Evolutionary conservation across 2,329 filamentous ascomycete species (phyloP), one percentile per base, ranked within the genome.

Genomic region (Alternaria sp.): DNA sequence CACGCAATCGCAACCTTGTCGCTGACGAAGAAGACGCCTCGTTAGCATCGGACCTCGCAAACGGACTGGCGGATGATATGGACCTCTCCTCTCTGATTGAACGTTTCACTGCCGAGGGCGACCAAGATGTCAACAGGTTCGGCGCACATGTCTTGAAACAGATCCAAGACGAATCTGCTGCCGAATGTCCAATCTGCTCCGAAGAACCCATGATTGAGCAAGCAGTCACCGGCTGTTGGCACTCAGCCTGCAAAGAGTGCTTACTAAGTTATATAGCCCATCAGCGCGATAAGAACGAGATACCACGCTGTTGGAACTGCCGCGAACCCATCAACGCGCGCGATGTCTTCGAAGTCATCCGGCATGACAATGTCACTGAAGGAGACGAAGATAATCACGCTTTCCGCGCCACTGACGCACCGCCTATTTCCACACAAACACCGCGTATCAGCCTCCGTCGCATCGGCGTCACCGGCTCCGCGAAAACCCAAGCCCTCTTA

Each of bases 201-300:
- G 95, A 98, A 78, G 96, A 98, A 78, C 94, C 94, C 4, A 98
- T 98, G 94, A 88, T 93, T 44, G 92, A 97, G 58, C 95, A 97
- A 75, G 91, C 92, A 0, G 96, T 99, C 2, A 98, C 96, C 0
- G 93, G 93, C 0, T 99, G 96, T 81, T 99, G 96, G 94, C 96
- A 99, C 79, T 97, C 93, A 33, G 94, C 96, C 1, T 99, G 96
- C 83, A 97, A 96, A 80, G 91, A 92, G 66, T 99, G 96, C 73
- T 83, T 98, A n/a, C 83, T 96, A 2, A 90, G 93, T 71, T 97
- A 93, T 71, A 96, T 99, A 74, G 89, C 92, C 66, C 94, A 97
- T 74, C 92, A 97, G 78, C 90, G 86, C 5, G 90, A 93, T 69
- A 93, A 91, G 62, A 89, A 90, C 46, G 87, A 92, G 54, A 79